Conservation (phyloP, 441 rosid genomes). For the Brassica hybrid region DNA sequence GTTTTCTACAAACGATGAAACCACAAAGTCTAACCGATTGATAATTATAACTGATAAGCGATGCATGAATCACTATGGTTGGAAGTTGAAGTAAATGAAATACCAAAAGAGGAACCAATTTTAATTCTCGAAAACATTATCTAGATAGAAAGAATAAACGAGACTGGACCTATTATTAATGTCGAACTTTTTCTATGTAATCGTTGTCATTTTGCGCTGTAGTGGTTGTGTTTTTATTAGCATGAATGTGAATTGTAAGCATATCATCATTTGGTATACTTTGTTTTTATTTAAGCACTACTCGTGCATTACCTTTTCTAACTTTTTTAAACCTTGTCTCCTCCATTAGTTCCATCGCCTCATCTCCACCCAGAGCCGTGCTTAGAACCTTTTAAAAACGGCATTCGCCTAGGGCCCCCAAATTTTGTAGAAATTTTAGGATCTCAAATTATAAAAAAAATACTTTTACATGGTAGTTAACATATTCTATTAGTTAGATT, state of each 20-base stretch:
- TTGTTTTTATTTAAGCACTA: conserved; percentile 32
- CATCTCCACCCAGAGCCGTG: no score
- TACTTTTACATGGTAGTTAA: no score
- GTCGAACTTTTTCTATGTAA: neutral
- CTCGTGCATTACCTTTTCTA: conserved; percentile 37
- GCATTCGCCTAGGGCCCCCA: no score
- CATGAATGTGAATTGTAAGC: conserved; percentile 32
- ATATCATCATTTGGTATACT: conserved; percentile 16
- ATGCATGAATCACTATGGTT: neutral
- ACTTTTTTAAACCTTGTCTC: conserved; percentile 20
- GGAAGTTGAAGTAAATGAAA: neutral
- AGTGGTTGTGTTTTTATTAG: conserved; percentile 41
- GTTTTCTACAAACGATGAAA: neutral
- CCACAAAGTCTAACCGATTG: neutral
- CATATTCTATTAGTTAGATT: no score
- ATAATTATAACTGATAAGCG: neutral
- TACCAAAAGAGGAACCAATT: neutral
- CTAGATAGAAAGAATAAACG: neutral
- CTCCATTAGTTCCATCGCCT: conserved; percentile 24
- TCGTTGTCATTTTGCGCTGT: conserved; percentile 35
- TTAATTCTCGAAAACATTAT: neutral
- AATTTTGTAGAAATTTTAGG: no score
- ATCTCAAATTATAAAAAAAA: no score
- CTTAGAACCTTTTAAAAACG: no score
- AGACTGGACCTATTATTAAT: neutral